A percentile compares a stretch with the other conserved stretches of the same genome.
Evolutionary conservation across 1,139 yeast species (phyloP).

Genomic region (Arxiozyma bovina): DNA sequence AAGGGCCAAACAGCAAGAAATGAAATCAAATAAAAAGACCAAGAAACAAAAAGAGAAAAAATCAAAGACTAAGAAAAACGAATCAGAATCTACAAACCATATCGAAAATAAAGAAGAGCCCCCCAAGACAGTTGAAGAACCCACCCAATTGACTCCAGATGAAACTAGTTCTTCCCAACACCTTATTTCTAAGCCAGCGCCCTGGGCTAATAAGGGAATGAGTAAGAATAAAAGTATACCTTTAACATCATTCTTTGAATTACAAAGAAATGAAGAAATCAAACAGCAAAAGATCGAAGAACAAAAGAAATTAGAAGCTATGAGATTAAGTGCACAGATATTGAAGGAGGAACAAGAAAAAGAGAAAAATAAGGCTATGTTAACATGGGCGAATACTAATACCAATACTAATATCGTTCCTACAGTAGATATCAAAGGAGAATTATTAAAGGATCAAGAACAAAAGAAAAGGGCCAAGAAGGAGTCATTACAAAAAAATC

Average conservation of each 20-base stretch:
- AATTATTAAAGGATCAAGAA: slow-evolving; percentile 8
- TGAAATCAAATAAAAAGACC: neutral
- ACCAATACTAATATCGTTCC: slow-evolving; percentile 11
- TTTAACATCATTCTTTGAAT: slow-evolving; percentile 8
- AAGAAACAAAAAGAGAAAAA: slow-evolving; percentile 6
- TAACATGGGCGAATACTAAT: slow-evolving; percentile 28
- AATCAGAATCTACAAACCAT: neutral
- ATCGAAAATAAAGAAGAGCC: neutral
- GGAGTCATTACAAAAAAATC: neutral
- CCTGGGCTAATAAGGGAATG: slow-evolving; percentile 36
- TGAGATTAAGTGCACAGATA: slow-evolving; percentile 19
- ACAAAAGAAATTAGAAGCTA: slow-evolving; percentile 5
- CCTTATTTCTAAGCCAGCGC: slow-evolving; percentile 27
- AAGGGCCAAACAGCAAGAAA: slow-evolving; percentile 8
- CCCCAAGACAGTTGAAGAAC: neutral
- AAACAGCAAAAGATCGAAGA: slow-evolving; percentile 15
- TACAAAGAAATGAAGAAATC: slow-evolving; percentile 10
- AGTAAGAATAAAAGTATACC: slow-evolving; percentile 16
- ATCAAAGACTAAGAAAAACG: slow-evolving; percentile 4
- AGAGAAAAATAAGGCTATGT: slow-evolving; percentile 18
- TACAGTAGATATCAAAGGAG: slow-evolving; percentile 16
- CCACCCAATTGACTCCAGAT: neutral
- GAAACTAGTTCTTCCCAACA: neutral
- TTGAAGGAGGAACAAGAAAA: slow-evolving; percentile 18
- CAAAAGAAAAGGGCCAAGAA: slow-evolving; percentile 7